These are phyloP conservation scores for Saccharomycodes ludwigii DNA, from an alignment of 805 yeast species.

Conservation along the genomic window DNA sequence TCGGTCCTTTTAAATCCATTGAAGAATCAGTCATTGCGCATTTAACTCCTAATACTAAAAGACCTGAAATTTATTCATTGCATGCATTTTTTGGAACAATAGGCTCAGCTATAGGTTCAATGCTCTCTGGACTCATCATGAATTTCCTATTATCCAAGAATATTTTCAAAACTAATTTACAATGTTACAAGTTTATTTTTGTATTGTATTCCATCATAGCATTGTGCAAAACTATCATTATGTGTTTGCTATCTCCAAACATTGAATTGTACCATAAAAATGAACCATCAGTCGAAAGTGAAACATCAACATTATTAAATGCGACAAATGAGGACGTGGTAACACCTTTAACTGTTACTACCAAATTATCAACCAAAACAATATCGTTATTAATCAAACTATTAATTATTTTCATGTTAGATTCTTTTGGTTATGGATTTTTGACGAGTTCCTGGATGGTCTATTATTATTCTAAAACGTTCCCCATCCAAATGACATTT, in stretches of 20 bases:
- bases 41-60: slow-evolving; percentile 46
- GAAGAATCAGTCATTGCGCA: slow-evolving; percentile 80
- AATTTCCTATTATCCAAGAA: slow-evolving; percentile 29
- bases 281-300: slow-evolving; percentile 3
- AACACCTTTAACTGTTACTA: neutral
- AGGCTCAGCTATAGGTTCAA: slow-evolving; percentile 67
- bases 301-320: neutral
- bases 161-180: slow-evolving; percentile 23
- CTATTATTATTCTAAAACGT: slow-evolving; percentile 56
- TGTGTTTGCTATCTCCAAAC: slow-evolving; percentile 36
- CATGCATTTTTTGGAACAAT: slow-evolving; percentile 57
- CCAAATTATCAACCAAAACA: slow-evolving; percentile 28
- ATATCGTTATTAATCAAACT: slow-evolving; percentile 33
- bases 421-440: slow-evolving; percentile 80
- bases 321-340: neutral
- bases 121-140: slow-evolving; percentile 47
- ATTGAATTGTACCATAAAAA: slow-evolving; percentile 32
- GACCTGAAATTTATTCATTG: slow-evolving; percentile 67
- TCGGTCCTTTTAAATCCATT: slow-evolving; percentile 80
- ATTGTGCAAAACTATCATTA: slow-evolving; percentile 33
- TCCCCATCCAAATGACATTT: slow-evolving; percentile 40
- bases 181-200: slow-evolving; percentile 48
- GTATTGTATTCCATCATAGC: slow-evolving; percentile 44
- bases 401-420: slow-evolving; percentile 59
- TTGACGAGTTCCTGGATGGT: slow-evolving; percentile 86